Base-by-base conservation (phyloP, 2,329 filamentous ascomycete species). In the Chaetomium sp. region DNA sequence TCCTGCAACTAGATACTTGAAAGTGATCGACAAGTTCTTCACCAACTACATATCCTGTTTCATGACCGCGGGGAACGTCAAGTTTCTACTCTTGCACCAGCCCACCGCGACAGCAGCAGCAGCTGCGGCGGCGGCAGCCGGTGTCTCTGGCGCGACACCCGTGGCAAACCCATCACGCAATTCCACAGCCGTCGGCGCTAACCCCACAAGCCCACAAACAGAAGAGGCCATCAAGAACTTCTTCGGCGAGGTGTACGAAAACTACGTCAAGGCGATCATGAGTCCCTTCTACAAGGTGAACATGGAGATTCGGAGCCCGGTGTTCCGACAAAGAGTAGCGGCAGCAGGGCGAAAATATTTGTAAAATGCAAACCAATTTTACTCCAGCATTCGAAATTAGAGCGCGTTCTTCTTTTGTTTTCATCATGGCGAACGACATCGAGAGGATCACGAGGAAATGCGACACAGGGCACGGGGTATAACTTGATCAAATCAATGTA, bases 241-340 rank as follows among this genome's bases (percentile, higher is more conserved):
- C 75, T 96, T 99, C 75, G 79, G 81, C 12, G 94, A 99, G 69
- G 88, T 96, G 10, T 97, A 96, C 74, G 94, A 99, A 74, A 90
- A 86, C 64, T 99, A 92, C 86, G 83, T 96, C 62, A 99, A 99
- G 79, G 89, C 91, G 10, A 85, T 91, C 56, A 97, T 99, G 94
- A 97, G 85, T 68, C 94, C 94, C 0, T 99, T 99, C 71, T 97
- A 96, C 75, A 79, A 81, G 53, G 83, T 87, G 54, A 92, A 95
- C 62, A 88, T 88, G 79, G 86, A 89, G 64, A 85, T 99, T 52
- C 84, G 80, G 68, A 97, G 91, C 71, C 88, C 90, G 0, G 81
- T 96, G 1, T 99, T 99, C 70, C 80, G 89, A 62, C 77, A 82
- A 54, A 82, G 88, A 66, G 91, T 99, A 19, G 85, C 84, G 1